phyloP scores from a whole-genome alignment of 1,284 basidiomycete genomes.

The Crocinoboletus sp. region DNA sequence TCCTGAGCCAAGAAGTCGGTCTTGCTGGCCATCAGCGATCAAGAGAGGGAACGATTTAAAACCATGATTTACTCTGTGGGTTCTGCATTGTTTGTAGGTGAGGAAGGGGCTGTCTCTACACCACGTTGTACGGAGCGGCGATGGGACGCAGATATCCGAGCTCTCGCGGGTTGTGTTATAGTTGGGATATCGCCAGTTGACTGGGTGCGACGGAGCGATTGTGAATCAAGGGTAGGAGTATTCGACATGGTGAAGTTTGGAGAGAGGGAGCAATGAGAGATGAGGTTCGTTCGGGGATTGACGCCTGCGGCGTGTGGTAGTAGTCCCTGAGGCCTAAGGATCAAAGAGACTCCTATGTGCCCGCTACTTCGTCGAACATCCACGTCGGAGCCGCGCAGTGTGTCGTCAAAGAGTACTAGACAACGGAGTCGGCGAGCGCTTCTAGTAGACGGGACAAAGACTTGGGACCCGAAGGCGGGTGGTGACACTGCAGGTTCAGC shows the following conservation, averaged over 20 bases:
- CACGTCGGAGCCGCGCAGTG: conserved; percentile 16
- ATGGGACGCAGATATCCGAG: conserved; percentile 29
- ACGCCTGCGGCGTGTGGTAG: conserved; percentile 29
- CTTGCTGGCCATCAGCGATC: conserved; percentile 22
- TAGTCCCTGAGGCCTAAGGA: conserved; percentile 7
- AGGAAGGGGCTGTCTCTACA: conserved; percentile 19
- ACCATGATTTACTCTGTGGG: conserved; percentile 22
- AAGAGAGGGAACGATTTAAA: conserved; percentile 3
- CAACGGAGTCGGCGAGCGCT: conserved; percentile 1
- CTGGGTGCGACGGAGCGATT: conserved; percentile 33
- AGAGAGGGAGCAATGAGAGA: conserved; percentile 13
- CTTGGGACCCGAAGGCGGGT: conserved; percentile 2
- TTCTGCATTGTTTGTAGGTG: conserved; percentile 15
- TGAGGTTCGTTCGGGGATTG: conserved; percentile 21
- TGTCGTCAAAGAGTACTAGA: conserved; percentile 5
- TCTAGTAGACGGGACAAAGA: conserved; percentile 13
- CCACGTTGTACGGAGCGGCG: conserved; percentile 24
- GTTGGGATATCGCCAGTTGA: conserved; percentile 35
- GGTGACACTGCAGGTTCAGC: not conserved
- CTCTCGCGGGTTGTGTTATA: conserved; percentile 21
- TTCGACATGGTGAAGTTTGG: conserved; percentile 28
- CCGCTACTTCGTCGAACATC: conserved; percentile 14
- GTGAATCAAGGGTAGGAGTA: conserved; percentile 26
- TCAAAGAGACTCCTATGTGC: conserved; percentile 9
- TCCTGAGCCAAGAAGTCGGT: conserved; percentile 24